Evolutionary conservation across 495 filamentous ascomycete genomes (phyloP), one percentile per base, ranked within the genome.

Genomic region (Aspergillus leporis): DNA sequence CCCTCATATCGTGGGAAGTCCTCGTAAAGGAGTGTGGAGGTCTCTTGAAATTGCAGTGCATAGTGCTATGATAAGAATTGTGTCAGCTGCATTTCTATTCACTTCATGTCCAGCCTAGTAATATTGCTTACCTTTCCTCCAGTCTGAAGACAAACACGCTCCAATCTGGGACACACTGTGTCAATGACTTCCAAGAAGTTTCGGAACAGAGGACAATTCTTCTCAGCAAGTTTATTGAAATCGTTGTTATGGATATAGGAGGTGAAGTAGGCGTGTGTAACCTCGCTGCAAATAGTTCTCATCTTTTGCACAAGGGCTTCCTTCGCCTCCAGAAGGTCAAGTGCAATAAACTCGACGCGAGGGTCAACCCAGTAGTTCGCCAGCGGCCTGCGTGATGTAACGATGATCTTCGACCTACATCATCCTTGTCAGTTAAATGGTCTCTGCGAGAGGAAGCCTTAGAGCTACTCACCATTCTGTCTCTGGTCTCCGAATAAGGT

Each of bases 251-350:
- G 67, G 28, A 70, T 41, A 40, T 73, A 73, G 0, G 68, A 69
- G 34, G 60, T 54, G 61, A 67, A 70, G 58, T 52, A 70, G 5
- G 66, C 64, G 45, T 73, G 70, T 0, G 64, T 70, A 7, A 70
- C 68, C 23, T 58, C 41, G 0, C 19, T 21, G 45, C 66, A 67
- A 25, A 61, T 18, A 3, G 31, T 12, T 18, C 36, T 45, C 28
- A 73, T 59, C n/a, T 57, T 28, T 5, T 28, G 47, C 1, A 49
- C 21, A 25, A 66, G 41, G 7, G 2, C 21, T 0, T 61, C 51
- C 3, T 32, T 31, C 0, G 45, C n/a, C 0, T 34, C 13, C 0
- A 67, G 45, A 34, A 63, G 63, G 48, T 63, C 62, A 22, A 70
- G 10, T 2, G 66, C 66, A 0, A 73, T 32, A 52, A 69, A 70